Percentiles rank a stretch among this genome's conserved stretches.
Conservation (phyloP, 2,329 filamentous ascomycete genomes). For the Fusarium devonianum region DNA sequence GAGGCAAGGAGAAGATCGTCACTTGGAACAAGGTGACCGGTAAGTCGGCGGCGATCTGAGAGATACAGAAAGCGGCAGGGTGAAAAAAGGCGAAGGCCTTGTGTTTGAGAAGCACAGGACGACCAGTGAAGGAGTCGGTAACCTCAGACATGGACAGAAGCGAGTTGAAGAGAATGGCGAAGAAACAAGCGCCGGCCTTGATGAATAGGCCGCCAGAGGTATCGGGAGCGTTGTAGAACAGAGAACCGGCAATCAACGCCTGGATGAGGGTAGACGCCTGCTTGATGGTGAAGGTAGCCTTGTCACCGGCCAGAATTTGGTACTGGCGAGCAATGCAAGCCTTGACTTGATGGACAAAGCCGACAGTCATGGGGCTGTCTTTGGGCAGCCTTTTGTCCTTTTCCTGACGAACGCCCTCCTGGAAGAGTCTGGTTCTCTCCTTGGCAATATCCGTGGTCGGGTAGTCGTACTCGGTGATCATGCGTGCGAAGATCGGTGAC, state of each 20-base stretch:
- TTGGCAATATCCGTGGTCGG: slow-evolving; percentile 58
- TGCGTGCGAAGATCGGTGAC: slow-evolving; percentile 56
- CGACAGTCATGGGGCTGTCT: slow-evolving; percentile 63
- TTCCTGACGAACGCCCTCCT: slow-evolving; percentile 58
- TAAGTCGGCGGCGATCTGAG: slow-evolving; percentile 62
- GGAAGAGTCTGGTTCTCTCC: slow-evolving; percentile 60
- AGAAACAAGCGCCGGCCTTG: slow-evolving; percentile 70
- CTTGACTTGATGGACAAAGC: slow-evolving; percentile 62
- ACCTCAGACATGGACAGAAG: slow-evolving; percentile 72
- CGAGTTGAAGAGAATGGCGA: slow-evolving; percentile 68
- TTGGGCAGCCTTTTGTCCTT: slow-evolving; percentile 62
- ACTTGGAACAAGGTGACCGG: slow-evolving; percentile 66
- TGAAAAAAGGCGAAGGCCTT: slow-evolving; percentile 65
- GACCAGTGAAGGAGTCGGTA: slow-evolving; percentile 65
- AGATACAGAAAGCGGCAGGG: slow-evolving; percentile 65
- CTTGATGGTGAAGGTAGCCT: slow-evolving; percentile 68
- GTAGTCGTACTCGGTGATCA: slow-evolving; percentile 65
- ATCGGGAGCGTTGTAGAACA: slow-evolving; percentile 70
- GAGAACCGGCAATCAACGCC: slow-evolving; percentile 68
- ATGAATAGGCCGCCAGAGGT: slow-evolving; percentile 68
- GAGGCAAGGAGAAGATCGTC: slow-evolving; percentile 61
- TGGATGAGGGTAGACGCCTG: slow-evolving; percentile 64
- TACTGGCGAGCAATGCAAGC: slow-evolving; percentile 67
- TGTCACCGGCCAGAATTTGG: slow-evolving; percentile 71
- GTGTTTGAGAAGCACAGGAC: slow-evolving; percentile 66